Conservation (phyloP, 768 basidiomycete species). For the Xerocomus spinulosus region DNA sequence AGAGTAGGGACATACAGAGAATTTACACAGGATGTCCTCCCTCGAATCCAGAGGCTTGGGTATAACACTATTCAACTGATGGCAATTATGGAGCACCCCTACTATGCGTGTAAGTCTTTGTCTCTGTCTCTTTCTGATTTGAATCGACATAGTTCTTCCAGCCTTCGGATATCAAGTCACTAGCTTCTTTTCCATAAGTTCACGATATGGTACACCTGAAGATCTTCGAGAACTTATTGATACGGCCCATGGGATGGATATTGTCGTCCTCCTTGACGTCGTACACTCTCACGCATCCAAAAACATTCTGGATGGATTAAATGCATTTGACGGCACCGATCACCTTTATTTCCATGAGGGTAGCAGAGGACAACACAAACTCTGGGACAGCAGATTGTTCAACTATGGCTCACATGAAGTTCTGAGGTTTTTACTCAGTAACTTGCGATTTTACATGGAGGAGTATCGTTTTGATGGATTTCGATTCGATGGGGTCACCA, state of each 20-base stretch:
- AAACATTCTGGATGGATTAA: conserved; percentile 93
- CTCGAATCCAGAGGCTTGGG: conserved; percentile 84
- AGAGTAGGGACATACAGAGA: conserved; percentile 95
- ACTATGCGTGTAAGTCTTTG: conserved; percentile 80
- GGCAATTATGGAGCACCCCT: conserved; percentile 98
- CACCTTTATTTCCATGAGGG: conserved; percentile 98
- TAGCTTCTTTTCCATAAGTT: conserved; percentile 94
- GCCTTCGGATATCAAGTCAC: conserved; percentile 99
- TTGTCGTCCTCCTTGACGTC: conserved; percentile 91
- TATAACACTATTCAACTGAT: conserved; percentile 98
- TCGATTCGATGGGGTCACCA: conserved; percentile 97
- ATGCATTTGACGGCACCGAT: conserved; percentile 95
- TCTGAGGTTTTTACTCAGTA: conserved; percentile 89
- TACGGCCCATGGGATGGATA: conserved; percentile 88
- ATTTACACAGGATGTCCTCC: conserved; percentile 80
- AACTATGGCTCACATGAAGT: conserved; percentile 97
- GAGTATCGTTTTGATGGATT: conserved; percentile 96
- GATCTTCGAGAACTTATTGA: conserved; percentile 95
- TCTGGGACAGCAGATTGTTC: conserved; percentile 97
- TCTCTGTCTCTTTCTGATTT: neutral
- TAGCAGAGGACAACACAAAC: conserved; percentile 82
- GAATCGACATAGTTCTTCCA: conserved; percentile 28
- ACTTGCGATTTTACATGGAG: conserved; percentile 93
- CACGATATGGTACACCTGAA: conserved; percentile 93
- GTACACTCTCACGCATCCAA: conserved; percentile 99